Evolutionary conservation across 805 yeast genomes (phyloP), one percentile per base, ranked within the genome.

Genomic region (Candida fluviatilis): DNA sequence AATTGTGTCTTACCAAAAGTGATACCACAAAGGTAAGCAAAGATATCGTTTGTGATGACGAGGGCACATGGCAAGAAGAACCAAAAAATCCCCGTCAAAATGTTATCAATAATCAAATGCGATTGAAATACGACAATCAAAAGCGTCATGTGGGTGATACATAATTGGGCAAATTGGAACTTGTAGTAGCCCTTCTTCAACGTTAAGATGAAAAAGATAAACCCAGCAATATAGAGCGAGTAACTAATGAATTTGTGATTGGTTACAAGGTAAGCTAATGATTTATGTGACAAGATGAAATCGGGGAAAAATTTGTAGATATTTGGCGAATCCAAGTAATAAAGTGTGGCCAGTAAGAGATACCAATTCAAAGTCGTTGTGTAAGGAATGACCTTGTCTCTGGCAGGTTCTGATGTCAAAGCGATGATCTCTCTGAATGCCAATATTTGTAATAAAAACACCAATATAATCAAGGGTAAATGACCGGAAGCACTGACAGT

Each of bases 1-100:
- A 93, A 76, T 55, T 87, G 96, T 27, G 97, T 91, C 46, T 74
- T 78, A 39, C 99, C 99, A 65, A 93, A 88, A 2, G 98, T 86
- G 48, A 93, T 93, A 33, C 99, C 99, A 66, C 98, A 93, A 35
- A 93, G 70, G 58, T 93, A 93, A 18, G 99, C 99, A 72, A 88
- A 90, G 38, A 91, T 89, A 58, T 93, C 99, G 59, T 93, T 93
- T 39, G 87, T 84, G 49, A 93, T 87, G 35, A 93, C 99, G 53
- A 91, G 71, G 2, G 93, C 82, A 44, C 87, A 89, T 5, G 99
- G 99, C 37, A 93, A 71, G 42, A 93, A 67, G 63, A 93, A 87
- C 99, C 99, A 93, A 55, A 89, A 83, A 58, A 93, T 69, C 11
- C 99, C 99, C 48, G 80, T 84, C 51, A 90, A 73, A 40, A 91